Evolutionary conservation across 305 asterid species (phyloP).

Genomic region (Solanum hybrid): DNA sequence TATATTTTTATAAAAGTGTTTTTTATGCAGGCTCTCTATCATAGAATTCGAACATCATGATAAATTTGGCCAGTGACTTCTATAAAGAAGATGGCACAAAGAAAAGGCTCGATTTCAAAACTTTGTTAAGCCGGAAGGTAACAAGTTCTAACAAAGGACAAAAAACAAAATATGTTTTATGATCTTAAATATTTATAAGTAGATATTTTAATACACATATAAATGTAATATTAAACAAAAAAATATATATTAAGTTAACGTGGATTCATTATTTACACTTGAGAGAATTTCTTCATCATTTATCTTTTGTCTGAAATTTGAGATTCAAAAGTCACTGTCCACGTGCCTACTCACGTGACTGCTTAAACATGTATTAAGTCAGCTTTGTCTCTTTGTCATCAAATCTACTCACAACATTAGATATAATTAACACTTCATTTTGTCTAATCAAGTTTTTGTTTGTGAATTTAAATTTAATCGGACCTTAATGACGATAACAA

Average conservation of each 20-base stretch:
- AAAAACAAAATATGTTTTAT: no score
- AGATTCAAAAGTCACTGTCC: neutral
- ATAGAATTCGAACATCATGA: neutral
- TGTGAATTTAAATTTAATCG: neutral
- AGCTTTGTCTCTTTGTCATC: slow-evolving; percentile 11
- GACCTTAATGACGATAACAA: neutral
- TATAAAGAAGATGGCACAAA: neutral
- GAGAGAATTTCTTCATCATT: neutral
- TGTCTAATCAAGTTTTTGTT: neutral
- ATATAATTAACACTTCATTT: neutral
- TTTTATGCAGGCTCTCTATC: no score
- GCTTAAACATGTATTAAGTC: neutral
- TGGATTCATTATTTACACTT: neutral
- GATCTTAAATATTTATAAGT: neutral
- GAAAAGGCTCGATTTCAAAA: neutral
- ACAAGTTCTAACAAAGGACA: no score
- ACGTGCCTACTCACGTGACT: slow-evolving; percentile 10
- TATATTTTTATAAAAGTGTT: no score
- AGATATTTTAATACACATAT: neutral
- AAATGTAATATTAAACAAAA: neutral
- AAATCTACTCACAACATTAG: slow-evolving; percentile 4
- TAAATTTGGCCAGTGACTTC: rapidly evolving
- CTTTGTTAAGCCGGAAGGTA: neutral
- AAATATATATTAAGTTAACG: neutral
- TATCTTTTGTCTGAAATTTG: neutral